Conservation (phyloP, 495 filamentous ascomycete genomes). For the Tricharina praecox region DNA sequence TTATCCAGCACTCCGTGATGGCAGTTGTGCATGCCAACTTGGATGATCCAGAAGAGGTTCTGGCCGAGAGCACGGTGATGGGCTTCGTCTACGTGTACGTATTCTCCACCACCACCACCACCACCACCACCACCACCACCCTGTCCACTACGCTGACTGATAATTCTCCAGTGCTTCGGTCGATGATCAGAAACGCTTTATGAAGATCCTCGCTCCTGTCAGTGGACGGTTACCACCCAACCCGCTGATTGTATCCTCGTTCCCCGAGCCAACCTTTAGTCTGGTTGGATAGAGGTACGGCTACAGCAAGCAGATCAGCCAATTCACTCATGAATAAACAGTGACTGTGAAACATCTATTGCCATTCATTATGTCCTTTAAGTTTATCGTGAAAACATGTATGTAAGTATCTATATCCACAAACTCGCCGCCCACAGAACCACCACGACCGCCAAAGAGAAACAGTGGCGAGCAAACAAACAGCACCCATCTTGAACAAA, state of each 20-base stretch:
- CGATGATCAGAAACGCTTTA: slow-evolving; percentile 63
- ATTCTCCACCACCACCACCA: too few species aligned
- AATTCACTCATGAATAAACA: too few species aligned
- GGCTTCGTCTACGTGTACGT: slow-evolving; percentile 68
- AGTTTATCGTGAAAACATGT: too few species aligned
- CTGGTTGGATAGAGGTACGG: slow-evolving; percentile 7
- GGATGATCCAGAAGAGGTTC: slow-evolving; percentile 47
- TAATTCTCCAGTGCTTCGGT: slow-evolving; percentile 43
- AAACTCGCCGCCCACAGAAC: too few species aligned
- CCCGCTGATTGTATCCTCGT: slow-evolving; percentile 42
- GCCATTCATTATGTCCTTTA: too few species aligned
- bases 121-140: too few species aligned
- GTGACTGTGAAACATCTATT: too few species aligned
- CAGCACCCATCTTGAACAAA: background rate
- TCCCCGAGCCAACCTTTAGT: slow-evolving; percentile 22
- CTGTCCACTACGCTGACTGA: background rate
- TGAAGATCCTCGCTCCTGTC: slow-evolving; percentile 67
- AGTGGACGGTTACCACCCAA: slow-evolving; percentile 58
- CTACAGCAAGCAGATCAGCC: background rate
- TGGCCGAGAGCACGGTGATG: slow-evolving; percentile 72
- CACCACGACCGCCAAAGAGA: too few species aligned
- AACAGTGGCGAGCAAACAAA: too few species aligned
- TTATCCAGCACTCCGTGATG: slow-evolving; percentile 52
- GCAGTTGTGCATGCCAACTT: slow-evolving; percentile 60
- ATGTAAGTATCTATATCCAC: too few species aligned